Percentiles rank a stretch among this genome's conserved stretches.
Evolutionary conservation across 495 filamentous ascomycete genomes (phyloP).

Genomic region (Lepidopterella palustris): DNA sequence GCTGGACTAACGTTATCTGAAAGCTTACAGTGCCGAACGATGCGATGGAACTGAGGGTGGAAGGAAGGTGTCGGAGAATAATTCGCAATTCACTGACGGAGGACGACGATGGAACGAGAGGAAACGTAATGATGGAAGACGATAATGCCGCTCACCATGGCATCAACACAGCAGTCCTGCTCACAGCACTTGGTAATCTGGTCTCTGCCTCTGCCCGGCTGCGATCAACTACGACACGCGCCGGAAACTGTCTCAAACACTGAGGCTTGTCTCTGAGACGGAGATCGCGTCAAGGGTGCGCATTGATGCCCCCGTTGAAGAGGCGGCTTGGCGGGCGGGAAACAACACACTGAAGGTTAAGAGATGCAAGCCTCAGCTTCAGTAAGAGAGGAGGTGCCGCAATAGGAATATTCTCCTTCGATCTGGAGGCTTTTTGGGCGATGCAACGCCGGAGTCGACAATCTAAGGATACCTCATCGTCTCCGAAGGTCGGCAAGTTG

Average conservation of each 20-base stretch:
- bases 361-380: background rate
- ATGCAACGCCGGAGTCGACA: no score
- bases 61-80: no score
- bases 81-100: no score
- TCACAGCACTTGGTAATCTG: background rate
- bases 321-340: conserved; percentile 7
- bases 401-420: no score
- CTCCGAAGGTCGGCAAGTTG: no score
- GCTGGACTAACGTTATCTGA: background rate
- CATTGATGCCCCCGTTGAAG: conserved; percentile 1
- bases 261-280: conserved; percentile 3
- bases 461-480: no score
- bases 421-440: no score
- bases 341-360: background rate
- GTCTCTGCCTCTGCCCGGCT: background rate
- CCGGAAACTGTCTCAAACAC: conserved; percentile 1
- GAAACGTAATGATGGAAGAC: background rate
- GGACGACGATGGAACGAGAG: background rate
- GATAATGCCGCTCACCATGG: background rate
- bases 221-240: background rate
- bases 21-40: background rate
- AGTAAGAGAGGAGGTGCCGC: background rate
- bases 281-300: conserved; percentile 1
- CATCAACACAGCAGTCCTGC: background rate
- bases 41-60: no score